phyloP scores from a whole-genome alignment of 805 yeast species.

The Saccharomycopsis javanensis region DNA sequence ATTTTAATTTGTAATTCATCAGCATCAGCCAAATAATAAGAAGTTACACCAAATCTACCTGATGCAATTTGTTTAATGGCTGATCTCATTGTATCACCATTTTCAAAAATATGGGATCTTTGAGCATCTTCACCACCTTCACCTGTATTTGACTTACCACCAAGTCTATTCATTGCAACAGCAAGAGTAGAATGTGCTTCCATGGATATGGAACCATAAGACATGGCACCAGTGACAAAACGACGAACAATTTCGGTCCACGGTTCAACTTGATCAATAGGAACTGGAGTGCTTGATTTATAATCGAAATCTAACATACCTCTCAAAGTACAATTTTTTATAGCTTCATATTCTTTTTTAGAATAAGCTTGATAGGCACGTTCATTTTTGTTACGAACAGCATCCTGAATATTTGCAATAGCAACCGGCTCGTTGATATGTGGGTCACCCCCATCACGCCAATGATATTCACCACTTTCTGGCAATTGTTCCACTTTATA shows the following conservation, averaged over 20 bases:
- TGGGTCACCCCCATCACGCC: constrained; percentile 98
- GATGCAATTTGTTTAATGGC: constrained; percentile 97
- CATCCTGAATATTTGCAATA: constrained; percentile 91
- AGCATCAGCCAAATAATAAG: constrained; percentile 88
- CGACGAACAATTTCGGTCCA: constrained; percentile 98
- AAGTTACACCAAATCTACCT: constrained; percentile 96
- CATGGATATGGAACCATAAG: constrained; percentile 97
- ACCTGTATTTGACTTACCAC: constrained; percentile 97
- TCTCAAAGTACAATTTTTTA: constrained; percentile 85
- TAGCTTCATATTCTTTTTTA: constrained; percentile 84
- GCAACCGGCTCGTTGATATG: constrained; percentile 94
- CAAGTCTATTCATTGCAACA: constrained; percentile 95
- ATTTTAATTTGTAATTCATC: constrained; percentile 96
- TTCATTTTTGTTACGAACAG: constrained; percentile 95
- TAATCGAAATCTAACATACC: constrained; percentile 89
- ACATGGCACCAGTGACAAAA: constrained; percentile 99
- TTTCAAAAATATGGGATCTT: constrained; percentile 65
- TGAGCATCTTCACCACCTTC: constrained; percentile 99
- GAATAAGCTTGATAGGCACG: constrained; percentile 85
- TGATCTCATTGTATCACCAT: constrained; percentile 98
- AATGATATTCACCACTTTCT: constrained; percentile 94
- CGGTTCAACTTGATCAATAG: constrained; percentile 97
- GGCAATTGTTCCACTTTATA: constrained; percentile 64
- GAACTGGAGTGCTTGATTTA: constrained; percentile 61
- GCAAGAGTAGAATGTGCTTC: constrained; percentile 97